These are phyloP conservation scores for Euryodendron excelsum DNA, from an alignment of 148 eudicot species.

Conservation along the genomic window DNA sequence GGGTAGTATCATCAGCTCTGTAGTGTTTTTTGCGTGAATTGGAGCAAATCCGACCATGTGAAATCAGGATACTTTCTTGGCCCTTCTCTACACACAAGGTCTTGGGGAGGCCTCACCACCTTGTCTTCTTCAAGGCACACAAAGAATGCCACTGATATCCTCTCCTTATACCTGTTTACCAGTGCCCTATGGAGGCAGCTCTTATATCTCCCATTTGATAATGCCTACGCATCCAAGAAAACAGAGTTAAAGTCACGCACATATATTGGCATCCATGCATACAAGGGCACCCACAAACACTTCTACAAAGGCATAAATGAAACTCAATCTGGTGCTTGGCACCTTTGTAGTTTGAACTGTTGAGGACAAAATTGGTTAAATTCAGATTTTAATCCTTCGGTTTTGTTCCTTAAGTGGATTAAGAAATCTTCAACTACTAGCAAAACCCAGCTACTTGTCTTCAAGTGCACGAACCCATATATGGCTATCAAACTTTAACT, in stretches of 20 bases:
- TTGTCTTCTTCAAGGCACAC: constrained; percentile 41
- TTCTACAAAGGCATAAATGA: background rate
- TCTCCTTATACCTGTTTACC: constrained; percentile 40
- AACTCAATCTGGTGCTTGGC: too few species aligned
- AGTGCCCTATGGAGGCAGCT: constrained; percentile 48
- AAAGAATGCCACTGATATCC: constrained; percentile 40
- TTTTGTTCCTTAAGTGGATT: too few species aligned
- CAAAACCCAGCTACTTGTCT: too few species aligned
- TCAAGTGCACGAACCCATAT: too few species aligned
- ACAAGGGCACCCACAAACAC: background rate
- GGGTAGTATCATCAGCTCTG: constrained; percentile 41
- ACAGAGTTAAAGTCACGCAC: too few species aligned
- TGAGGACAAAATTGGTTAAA: too few species aligned
- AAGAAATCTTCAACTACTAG: too few species aligned
- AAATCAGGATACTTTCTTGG: constrained; percentile 47
- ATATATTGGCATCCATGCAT: too few species aligned
- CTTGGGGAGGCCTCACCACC: constrained; percentile 39
- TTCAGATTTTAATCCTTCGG: too few species aligned
- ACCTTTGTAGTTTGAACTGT: too few species aligned
- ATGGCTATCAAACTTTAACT: too few species aligned
- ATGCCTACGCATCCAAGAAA: constrained; percentile 19
- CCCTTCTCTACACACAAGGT: constrained; percentile 16
- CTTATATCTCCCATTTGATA: constrained; percentile 42
- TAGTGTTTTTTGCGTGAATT: constrained; percentile 44
- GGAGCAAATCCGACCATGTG: constrained; percentile 37